Percentiles rank a stretch among this genome's conserved stretches.
phyloP scores from a whole-genome alignment of 2,329 filamentous ascomycete species.

The Amylocarpus encephaloides region DNA sequence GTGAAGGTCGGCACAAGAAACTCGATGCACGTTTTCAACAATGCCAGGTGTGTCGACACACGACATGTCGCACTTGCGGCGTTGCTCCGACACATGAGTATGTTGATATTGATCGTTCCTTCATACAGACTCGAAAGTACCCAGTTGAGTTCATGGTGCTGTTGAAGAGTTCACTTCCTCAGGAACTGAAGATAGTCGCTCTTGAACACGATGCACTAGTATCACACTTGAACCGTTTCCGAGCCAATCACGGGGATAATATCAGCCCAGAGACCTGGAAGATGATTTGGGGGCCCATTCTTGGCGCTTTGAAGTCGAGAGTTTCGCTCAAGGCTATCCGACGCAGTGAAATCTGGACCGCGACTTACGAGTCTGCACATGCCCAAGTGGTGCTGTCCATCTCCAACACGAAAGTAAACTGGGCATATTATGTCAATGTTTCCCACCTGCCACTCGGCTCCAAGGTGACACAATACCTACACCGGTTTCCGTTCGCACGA shows the following conservation, averaged over 20 bases:
- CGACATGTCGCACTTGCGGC: conserved; percentile 46
- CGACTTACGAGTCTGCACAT: conserved; percentile 35
- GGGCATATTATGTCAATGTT: conserved; percentile 41
- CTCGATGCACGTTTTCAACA: conserved; percentile 34
- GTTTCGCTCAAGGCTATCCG: conserved; percentile 31
- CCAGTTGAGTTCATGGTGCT: conserved; percentile 39
- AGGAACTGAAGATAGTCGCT: conserved; percentile 29
- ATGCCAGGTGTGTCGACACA: conserved; percentile 48
- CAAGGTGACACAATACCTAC: conserved; percentile 33
- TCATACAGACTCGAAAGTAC: conserved; percentile 26
- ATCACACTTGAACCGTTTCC: conserved; percentile 7
- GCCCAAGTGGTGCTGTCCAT: conserved; percentile 37
- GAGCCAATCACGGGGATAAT: conserved; percentile 11
- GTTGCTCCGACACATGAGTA: conserved; percentile 43
- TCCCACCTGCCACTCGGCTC: conserved; percentile 31
- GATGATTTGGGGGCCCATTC: conserved; percentile 31
- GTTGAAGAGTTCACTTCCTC: conserved; percentile 38
- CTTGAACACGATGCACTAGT: conserved; percentile 26
- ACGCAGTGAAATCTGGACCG: conserved; percentile 36
- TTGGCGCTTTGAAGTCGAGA: conserved; percentile 29
- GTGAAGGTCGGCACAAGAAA: conserved; percentile 44
- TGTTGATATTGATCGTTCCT: conserved; percentile 4
- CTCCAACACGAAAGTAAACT: conserved; percentile 32
- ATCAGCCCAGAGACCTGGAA: conserved; percentile 28
- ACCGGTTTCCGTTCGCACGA: conserved; percentile 41